phyloP scores from a whole-genome alignment of 352 stramenopile species.

The Globisporangium irregulare region DNA sequence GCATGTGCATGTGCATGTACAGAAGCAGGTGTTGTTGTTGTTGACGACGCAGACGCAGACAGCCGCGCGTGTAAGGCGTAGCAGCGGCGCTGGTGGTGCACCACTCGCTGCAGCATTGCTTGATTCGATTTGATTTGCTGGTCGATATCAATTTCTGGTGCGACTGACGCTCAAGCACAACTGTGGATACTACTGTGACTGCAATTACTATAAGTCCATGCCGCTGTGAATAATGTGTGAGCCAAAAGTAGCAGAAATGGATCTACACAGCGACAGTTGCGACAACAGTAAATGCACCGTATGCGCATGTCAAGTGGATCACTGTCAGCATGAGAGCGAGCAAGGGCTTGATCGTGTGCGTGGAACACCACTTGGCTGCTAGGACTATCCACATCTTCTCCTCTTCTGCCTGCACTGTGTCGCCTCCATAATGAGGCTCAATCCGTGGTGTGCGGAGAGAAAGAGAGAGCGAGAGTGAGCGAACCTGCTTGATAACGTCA shows the following conservation, averaged over 20 bases:
- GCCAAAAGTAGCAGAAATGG: not conserved
- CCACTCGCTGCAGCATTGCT: conserved; percentile 5
- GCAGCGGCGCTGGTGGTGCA: not conserved
- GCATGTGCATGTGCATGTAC: not conserved
- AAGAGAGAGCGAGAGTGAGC: no score
- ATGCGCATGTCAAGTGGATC: not conserved
- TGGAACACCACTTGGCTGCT: no score
- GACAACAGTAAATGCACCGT: not conserved
- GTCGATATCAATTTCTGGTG: not conserved
- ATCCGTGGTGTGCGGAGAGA: no score
- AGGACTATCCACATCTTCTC: no score
- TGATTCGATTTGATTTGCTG: not conserved
- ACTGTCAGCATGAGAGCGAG: no score
- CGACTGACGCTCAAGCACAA: not conserved
- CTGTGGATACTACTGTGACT: not conserved
- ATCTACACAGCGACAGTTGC: not conserved
- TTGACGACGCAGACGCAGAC: not conserved
- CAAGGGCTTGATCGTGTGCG: no score
- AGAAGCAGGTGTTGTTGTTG: not conserved
- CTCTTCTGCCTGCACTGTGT: no score
- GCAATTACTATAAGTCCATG: not conserved
- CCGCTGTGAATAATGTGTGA: not conserved
- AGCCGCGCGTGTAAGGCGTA: not conserved
- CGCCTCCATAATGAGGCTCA: no score
- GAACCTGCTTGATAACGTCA: no score